Percentiles rank a stretch among this genome's conserved stretches.
Conservation (phyloP, 306 rosid genomes). For the Oxytropis ochrocephala region DNA sequence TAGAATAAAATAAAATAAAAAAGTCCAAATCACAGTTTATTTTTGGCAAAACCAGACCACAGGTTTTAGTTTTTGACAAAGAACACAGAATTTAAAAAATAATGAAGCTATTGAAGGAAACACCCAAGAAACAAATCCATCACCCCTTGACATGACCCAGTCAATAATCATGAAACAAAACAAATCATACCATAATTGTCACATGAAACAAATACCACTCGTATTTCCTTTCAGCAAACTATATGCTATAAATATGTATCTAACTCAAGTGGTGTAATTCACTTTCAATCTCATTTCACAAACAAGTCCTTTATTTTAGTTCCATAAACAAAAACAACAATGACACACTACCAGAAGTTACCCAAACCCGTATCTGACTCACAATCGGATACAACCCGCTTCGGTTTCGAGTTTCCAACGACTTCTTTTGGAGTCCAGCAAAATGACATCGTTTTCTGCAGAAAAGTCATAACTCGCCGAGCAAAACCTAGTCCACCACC, state of each 20-base stretch:
- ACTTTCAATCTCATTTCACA: too few relatives aligned
- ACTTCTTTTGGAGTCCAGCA: background rate
- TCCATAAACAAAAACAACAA: too few relatives aligned
- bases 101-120: background rate
- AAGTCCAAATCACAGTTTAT: too few relatives aligned
- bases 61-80: too few relatives aligned
- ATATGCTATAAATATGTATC: too few relatives aligned
- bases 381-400: background rate
- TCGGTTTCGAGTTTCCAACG: background rate
- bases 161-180: background rate
- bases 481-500: background rate
- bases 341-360: too few relatives aligned
- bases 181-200: background rate
- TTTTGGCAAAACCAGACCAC: too few relatives aligned
- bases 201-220: background rate
- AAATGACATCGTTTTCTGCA: slow-evolving; percentile 11
- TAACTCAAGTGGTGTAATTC: too few relatives aligned
- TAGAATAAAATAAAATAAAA: too few relatives aligned
- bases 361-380: background rate
- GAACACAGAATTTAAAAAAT: too few relatives aligned
- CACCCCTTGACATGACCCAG: background rate
- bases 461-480: background rate
- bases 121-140: background rate
- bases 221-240: too few relatives aligned
- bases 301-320: too few relatives aligned